These are phyloP conservation scores for Theileria orientalis DNA, from an alignment of 169 alveolate species.

Conservation along the genomic window DNA sequence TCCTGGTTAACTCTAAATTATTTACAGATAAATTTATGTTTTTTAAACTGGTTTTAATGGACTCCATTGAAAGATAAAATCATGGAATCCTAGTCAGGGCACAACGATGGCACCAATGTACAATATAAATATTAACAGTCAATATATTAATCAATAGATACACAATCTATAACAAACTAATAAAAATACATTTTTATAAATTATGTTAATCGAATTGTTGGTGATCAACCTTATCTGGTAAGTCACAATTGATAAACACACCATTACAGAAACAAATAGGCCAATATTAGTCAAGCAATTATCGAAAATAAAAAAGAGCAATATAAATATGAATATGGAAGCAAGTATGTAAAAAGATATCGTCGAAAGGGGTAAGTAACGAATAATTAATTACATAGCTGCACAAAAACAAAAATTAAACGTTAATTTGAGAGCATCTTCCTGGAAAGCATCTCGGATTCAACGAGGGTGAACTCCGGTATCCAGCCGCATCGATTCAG, in stretches of 20 bases:
- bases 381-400: background rate
- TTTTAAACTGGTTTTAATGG: background rate
- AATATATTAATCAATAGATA: no score
- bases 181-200: no score
- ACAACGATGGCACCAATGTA: no score
- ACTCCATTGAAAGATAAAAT: background rate
- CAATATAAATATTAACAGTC: no score
- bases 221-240: no score
- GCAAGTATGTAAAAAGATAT: background rate
- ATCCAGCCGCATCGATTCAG: slow-evolving; percentile 50
- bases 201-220: no score
- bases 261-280: no score
- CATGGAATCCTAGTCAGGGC: no score
- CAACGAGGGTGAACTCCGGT: slow-evolving; percentile 51
- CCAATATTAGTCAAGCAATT: no score
- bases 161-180: no score
- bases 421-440: slow-evolving; percentile 1
- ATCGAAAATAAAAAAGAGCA: background rate
- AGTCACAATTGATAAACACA: no score
- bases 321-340: background rate
- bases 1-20: background rate
- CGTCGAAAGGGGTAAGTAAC: background rate
- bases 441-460: slow-evolving; percentile 53
- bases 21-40: background rate
- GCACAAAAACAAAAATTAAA: slow-evolving; percentile 1